Evolutionary conservation across 2,329 filamentous ascomycete genomes (phyloP).

Genomic region (Ophiostoma sp.): DNA sequence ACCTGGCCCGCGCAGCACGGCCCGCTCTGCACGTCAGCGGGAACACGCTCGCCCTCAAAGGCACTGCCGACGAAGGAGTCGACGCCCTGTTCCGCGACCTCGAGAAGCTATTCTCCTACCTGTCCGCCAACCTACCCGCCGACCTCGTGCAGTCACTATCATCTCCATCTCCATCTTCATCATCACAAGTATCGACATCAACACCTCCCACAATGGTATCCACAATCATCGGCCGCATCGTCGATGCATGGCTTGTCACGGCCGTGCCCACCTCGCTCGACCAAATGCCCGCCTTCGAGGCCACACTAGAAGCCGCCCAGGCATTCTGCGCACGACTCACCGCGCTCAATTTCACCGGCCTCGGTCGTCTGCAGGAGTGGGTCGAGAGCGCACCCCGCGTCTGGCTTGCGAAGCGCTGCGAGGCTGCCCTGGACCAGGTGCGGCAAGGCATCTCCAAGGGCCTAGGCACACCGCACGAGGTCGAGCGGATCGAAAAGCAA

Average conservation of each 20-base stretch:
- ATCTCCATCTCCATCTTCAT: conserved; percentile 40
- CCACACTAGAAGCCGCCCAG: conserved; percentile 58
- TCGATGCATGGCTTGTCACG: conserved; percentile 67
- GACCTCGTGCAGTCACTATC: conserved; percentile 53
- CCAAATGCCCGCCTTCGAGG: conserved; percentile 67
- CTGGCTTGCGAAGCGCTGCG: conserved; percentile 81
- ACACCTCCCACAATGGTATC: conserved; percentile 57
- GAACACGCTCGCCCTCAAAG: conserved; percentile 42
- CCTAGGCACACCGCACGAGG: conserved; percentile 60
- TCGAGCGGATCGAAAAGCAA: conserved; percentile 81
- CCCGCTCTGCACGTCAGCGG: conserved; percentile 42
- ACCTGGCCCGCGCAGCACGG: conserved; percentile 34
- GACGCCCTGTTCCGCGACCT: conserved; percentile 52
- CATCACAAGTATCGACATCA: neutral
- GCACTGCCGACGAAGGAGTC: conserved; percentile 42
- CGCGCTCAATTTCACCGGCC: conserved; percentile 56
- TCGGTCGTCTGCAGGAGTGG: conserved; percentile 69
- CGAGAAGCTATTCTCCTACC: conserved; percentile 46
- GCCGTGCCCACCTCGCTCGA: conserved; percentile 70
- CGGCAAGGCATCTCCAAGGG: conserved; percentile 61
- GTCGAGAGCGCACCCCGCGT: conserved; percentile 70
- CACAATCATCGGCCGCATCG: conserved; percentile 60
- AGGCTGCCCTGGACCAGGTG: conserved; percentile 70
- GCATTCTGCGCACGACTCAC: conserved; percentile 61
- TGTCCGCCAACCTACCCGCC: conserved; percentile 48